A percentile compares a stretch with the other conserved stretches of the same genome.
phyloP scores from a whole-genome alignment of 2,329 filamentous ascomycete species.

The Ceratocystiopsis sp. region DNA sequence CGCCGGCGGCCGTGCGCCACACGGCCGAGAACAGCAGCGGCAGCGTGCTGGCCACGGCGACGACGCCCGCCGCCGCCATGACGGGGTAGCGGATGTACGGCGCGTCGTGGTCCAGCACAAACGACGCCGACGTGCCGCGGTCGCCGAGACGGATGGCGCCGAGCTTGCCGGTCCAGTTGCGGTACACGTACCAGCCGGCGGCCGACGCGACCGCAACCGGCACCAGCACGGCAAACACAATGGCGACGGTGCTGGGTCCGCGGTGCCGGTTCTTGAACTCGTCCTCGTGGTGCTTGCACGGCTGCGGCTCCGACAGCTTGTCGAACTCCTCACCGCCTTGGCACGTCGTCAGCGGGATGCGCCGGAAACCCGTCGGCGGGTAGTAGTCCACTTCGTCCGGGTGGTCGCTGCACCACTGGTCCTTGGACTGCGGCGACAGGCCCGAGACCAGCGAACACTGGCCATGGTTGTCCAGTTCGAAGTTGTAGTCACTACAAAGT shows the following conservation, averaged over 20 bases:
- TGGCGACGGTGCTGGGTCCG: conserved; percentile 61
- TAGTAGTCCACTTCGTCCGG: conserved; percentile 62
- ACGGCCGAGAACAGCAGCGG: conserved; percentile 58
- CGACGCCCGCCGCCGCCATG: conserved; percentile 47
- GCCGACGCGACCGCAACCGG: conserved; percentile 55
- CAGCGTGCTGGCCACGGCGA: conserved; percentile 40
- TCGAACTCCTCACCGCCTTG: conserved; percentile 59
- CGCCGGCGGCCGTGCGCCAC: conserved; percentile 46
- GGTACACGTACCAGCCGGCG: conserved; percentile 72
- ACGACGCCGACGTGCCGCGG: conserved; percentile 16
- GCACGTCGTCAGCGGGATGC: conserved; percentile 81
- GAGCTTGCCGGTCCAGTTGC: conserved; percentile 76
- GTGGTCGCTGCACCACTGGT: conserved; percentile 38
- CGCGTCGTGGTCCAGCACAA: conserved; percentile 44
- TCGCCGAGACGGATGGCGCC: conserved; percentile 86
- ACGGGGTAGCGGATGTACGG: conserved; percentile 73
- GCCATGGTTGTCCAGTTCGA: conserved; percentile 58
- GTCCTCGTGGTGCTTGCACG: conserved; percentile 66
- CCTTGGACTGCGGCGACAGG: conserved; percentile 37
- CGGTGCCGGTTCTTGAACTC: conserved; percentile 55
- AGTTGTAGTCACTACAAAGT: conserved; percentile 59
- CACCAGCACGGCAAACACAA: conserved; percentile 47
- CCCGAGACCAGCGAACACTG: conserved; percentile 62
- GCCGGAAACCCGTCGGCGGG: conserved; percentile 73
- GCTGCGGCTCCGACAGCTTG: conserved; percentile 38